Base-by-base conservation (phyloP, 495 filamentous ascomycete species). In the Lentithecium fluviatile region DNA sequence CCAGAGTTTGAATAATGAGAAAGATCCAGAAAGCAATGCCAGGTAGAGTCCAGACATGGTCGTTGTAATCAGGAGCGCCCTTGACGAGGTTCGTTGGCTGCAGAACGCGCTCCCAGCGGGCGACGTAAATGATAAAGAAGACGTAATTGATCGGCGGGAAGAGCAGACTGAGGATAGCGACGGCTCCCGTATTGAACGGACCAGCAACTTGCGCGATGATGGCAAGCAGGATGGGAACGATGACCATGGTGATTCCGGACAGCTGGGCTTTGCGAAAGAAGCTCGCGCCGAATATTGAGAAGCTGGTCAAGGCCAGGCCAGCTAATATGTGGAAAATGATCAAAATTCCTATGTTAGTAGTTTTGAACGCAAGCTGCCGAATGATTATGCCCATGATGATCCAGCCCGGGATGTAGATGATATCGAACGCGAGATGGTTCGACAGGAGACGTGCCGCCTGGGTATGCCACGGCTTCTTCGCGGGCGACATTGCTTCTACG, bases 1-100 rank as follows among this genome's bases (percentile, higher is more conserved):
- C 77, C 32, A 95, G 63, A 37, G 87, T 90, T 66, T 96, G 90
- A 17, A 91, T 67, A 26, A 88, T 76, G 26, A 89, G 68, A 54
- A 92, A 86, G 1, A 89, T 64, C 78, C 83, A 90, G 12, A 91
- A 74, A 0, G 78, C 84, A 52, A 91, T 82, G 0, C 83, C 86
- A 1, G 88, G 82, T 3, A 91, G 58, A 2, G 70, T 70, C 77
- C 83, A 91, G 2, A 79, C 77, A 61, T 81, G 85, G 0, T 80
- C 69, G 0, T 64, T 63, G 55, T 58, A 64, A 12, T n/a, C 15
- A 8, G 71, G 73, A 1, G 70, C 64, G 4, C 58, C 70, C 49
- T 71, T 42, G n/a, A 62, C 53, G 19, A 75, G 59, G 37, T 75
- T 69, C 2, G 66, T 60, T 20, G 56, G 20, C 12, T 52, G 42